Conservation (phyloP, 2,329 filamentous ascomycete species). For the Pestalotiopsis sp. region DNA sequence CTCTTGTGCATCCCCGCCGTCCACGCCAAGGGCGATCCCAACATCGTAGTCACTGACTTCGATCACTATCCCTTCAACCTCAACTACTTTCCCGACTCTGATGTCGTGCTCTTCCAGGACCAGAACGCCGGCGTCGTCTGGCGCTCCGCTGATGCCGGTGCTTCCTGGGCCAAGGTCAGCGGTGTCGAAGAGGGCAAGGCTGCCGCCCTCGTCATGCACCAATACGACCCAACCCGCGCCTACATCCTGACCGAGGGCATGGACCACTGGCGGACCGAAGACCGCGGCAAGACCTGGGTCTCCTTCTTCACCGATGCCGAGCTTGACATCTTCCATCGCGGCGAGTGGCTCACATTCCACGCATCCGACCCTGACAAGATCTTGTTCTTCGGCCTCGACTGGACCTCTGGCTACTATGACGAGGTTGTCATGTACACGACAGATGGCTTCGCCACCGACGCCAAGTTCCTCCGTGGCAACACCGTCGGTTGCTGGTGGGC, state of each 20-base stretch:
- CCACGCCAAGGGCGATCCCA: constrained; percentile 65
- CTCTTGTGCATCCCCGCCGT: constrained; percentile 39
- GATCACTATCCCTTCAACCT: constrained; percentile 68
- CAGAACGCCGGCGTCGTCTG: constrained; percentile 65
- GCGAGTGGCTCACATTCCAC: constrained; percentile 72
- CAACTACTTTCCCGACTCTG: constrained; percentile 90
- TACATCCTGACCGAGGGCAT: constrained; percentile 73
- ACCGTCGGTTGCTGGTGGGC: constrained; percentile 88
- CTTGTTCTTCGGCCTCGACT: constrained; percentile 78
- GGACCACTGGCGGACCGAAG: constrained; percentile 80
- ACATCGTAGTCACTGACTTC: constrained; percentile 67
- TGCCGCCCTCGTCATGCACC: constrained; percentile 72
- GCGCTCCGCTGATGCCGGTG: constrained; percentile 80
- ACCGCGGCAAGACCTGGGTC: constrained; percentile 82
- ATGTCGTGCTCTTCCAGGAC: constrained; percentile 79
- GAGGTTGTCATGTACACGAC: constrained; percentile 74
- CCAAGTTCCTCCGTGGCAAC: constrained; percentile 66
- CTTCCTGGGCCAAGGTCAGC: constrained; percentile 70
- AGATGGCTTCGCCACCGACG: constrained; percentile 76
- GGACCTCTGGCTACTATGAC: constrained; percentile 64
- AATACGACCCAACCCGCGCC: constrained; percentile 76
- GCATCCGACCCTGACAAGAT: constrained; percentile 82
- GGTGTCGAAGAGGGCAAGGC: constrained; percentile 67
- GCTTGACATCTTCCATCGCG: constrained; percentile 54
- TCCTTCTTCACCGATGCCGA: constrained; percentile 67